These are phyloP conservation scores for Stygiomarasmius scandens DNA, from an alignment of 1,284 basidiomycete species.

Conservation along the genomic window DNA sequence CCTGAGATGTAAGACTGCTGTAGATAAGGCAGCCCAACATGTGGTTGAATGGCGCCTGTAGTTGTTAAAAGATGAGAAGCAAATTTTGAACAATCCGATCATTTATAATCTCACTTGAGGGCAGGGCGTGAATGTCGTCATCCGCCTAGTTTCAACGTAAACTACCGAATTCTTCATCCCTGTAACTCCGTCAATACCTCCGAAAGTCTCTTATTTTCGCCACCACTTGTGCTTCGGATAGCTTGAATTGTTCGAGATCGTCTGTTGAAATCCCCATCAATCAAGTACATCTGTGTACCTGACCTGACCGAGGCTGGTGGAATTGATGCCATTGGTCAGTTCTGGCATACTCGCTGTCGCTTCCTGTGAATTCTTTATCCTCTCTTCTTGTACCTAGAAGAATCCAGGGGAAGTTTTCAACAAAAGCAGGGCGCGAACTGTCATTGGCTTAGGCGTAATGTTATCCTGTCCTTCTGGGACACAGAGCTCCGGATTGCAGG, in stretches of 20 bases:
- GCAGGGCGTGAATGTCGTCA: neutral
- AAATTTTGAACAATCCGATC: neutral
- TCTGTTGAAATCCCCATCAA: neutral
- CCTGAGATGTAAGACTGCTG: constrained; percentile 54
- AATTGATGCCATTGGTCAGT: neutral
- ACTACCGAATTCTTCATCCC: constrained; percentile 40
- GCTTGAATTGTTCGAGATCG: neutral
- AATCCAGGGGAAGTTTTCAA: constrained; percentile 78
- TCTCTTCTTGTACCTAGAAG: constrained; percentile 62
- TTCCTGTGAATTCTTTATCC: neutral
- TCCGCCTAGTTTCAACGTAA: neutral
- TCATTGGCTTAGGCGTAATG: constrained; percentile 6
- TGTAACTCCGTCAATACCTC: constrained; percentile 53
- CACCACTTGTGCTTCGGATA: neutral
- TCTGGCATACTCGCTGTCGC: neutral
- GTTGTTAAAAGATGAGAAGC: constrained; percentile 66
- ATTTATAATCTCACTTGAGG: neutral
- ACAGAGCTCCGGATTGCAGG: too few relatives aligned
- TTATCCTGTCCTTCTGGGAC: neutral
- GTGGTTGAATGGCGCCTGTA: constrained; percentile 57
- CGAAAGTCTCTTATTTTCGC: constrained; percentile 37
- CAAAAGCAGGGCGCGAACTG: constrained; percentile 59
- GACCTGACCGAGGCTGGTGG: neutral
- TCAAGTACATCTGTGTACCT: neutral
- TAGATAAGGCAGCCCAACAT: constrained; percentile 49